Evolutionary conservation across 2,329 filamentous ascomycete genomes (phyloP), one percentile per base, ranked within the genome.

Genomic region (Dothistroma pini): DNA sequence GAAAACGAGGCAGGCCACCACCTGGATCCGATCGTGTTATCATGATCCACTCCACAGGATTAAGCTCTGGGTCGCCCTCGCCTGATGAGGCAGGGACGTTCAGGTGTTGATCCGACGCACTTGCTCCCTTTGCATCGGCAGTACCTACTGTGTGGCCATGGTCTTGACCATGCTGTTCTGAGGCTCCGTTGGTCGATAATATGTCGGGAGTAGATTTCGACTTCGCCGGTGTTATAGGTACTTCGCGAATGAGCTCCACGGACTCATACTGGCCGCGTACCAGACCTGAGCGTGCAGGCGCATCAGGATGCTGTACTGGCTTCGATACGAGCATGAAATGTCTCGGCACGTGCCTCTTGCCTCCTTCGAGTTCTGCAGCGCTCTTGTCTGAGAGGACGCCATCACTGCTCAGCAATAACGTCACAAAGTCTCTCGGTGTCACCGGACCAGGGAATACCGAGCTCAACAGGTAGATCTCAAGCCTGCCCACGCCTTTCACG

Each of bases 401-500:
- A 14, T 79, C 77, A 10, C 88, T 90, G 22, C 86, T 90, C 48
- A 96, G 77, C 49, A 95, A 81, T 62, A 96, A 77, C 4, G 90
- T 89, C 56, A 96, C 85, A 74, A 97, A 97, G 71, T 97, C 93
- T 75, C 93, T 82, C 0, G 93, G 89, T 1, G 92, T 86, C 0
- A 91, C 95, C 3, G 93, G 93, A 0, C 91, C 91, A 0, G 93
- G 92, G 68, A 97, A 97, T 72, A 95, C 89, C 2, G 92, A 92
- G 22, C 90, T 93, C 0, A 96, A 82, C 71, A 93, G 87, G 70
- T 90, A 96, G 4, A 96, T 90, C 77, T 90, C 84, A 57, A 89
- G 73, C 69, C 83, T 84, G 10, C 88, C 87, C 21, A 84, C 76
- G 2, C 83, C 84, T 9, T 85, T 80, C 8, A 86, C 80, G 9